A percentile compares a stretch with the other conserved stretches of the same genome.
phyloP scores from a whole-genome alignment of 768 basidiomycete species.

The Macrolepiota dolichaula region DNA sequence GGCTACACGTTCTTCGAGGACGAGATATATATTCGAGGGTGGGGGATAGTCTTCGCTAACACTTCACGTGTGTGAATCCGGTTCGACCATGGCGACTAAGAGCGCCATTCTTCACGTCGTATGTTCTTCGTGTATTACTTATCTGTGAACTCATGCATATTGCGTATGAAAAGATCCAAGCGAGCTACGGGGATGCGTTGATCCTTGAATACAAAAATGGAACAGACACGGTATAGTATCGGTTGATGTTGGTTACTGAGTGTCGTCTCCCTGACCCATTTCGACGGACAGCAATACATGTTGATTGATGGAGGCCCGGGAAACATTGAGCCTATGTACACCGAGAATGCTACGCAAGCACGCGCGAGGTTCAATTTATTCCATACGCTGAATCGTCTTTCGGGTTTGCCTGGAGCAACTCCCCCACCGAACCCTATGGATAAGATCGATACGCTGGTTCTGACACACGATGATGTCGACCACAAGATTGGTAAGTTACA shows the following conservation, averaged over 20 bases:
- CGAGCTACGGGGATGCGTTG: not conserved
- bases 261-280: not conserved
- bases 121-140: not conserved
- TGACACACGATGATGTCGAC: not conserved
- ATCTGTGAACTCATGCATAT: not conserved
- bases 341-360: not conserved
- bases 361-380: not conserved
- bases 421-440: not conserved
- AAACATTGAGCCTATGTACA: not conserved
- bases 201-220: not conserved
- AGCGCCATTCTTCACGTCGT: not conserved
- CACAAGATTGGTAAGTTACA: not conserved
- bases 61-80: not conserved
- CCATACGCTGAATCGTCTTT: not conserved
- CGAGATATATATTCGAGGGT: too few relatives aligned
- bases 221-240: not conserved
- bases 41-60: too few relatives aligned
- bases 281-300: not conserved
- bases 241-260: not conserved
- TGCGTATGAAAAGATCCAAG: not conserved
- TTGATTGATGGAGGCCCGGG: not conserved
- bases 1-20: too few relatives aligned
- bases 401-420: not conserved
- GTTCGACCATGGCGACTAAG: not conserved
- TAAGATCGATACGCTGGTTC: not conserved